Base-by-base conservation (phyloP, 192 early-diverging fungal species). In the Coemansia sp. region DNA sequence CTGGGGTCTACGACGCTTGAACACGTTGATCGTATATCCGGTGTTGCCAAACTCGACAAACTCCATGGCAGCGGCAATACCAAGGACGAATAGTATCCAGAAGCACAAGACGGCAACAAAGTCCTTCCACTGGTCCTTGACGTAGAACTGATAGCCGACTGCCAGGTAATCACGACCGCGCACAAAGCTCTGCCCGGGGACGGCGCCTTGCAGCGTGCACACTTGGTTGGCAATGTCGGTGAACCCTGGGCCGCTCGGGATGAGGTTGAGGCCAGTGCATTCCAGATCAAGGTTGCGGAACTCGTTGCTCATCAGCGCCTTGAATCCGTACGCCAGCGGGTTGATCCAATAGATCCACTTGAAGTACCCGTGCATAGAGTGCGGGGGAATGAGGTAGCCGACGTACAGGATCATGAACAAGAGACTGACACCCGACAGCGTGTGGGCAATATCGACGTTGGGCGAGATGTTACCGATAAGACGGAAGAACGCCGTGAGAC, bases 261-360 rank as follows among this genome's bases (percentile, higher is more conserved):
- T 72, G 57, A 86, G 66, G 36, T 75, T 76, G 29, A 63, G 20
- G 12, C 74, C 71, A 1, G 62, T 61, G 50, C 84, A 86, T 8
- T 49, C 40, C 31, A 82, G 29, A 29, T 57, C 57, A n/a, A 83
- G 78, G 36, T 87, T 84, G 55, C 79, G 76, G 70, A 91, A 90
- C 84, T 93, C 92, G 74, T 92, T 94, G 55, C 80, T 74, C 75
- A 92, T 75, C 16, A 94, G 84, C 16, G 87, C 77, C 65, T 87
- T 87, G 75, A 86, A 87, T 13, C 85, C 90, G 73, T 92, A 94
- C 1, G 87, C 79, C 36, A 92, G 73, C 15, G 90, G 90, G 68
- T 91, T 90, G 55, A 92, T 88, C 84, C 85, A 91, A 71, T 81
- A 87, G 55, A 92, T 83, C 87, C 89, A 92, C 55, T 71, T 79